Evolutionary conservation across 129 eudicot species (phyloP), one percentile per base, ranked within the genome.

Genomic region (Ambrosia artemisiifolia): DNA sequence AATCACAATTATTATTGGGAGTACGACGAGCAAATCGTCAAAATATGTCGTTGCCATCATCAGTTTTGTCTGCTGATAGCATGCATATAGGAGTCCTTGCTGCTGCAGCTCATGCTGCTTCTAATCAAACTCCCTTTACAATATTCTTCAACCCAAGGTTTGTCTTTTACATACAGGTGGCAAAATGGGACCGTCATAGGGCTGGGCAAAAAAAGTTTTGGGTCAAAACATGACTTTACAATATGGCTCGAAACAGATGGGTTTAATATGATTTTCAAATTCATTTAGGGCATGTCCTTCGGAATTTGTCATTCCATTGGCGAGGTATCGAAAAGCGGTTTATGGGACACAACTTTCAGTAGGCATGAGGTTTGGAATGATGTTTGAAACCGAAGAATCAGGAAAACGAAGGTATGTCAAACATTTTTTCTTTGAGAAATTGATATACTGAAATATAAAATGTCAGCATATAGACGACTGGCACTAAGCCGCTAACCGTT

Each of bases 31-130:
- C 86, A 55, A 91, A 90, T 78, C 91, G 97, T 67, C 99, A 95
- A 80, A 93, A 86, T 78, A 82, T 94, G 28, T 72, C 97, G 55
- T 71, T 90, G 73, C 97, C 99, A 24, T 95, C 99, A 56, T 95
- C 99, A 2, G 99, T 95, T 75, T 81, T 95, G 48, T 95, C 99
- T 13, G 97, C 97, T 54, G 97, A 95, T 78, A 95, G 99, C 78
- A 95, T 95, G 99, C 99, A 90, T 80, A 95, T 95, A n/a, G 99
- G 99, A 71, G 95, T 95, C 36, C 97, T 95, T 81, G 99, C 99
- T 73, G 99, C 99, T 51, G 99, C 99, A 33, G 97, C 99, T 55
- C 97, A 95, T 86, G 97, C 99, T 68, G 89, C 97, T 65, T 91
- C 97, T 67, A 95, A 85, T 71, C 74, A 93, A 76, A 95, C 84